Evolutionary conservation across 2,329 filamentous ascomycete species (phyloP), one percentile per base, ranked within the genome.

Genomic region (Parasarocladium wereldwijsianum): DNA sequence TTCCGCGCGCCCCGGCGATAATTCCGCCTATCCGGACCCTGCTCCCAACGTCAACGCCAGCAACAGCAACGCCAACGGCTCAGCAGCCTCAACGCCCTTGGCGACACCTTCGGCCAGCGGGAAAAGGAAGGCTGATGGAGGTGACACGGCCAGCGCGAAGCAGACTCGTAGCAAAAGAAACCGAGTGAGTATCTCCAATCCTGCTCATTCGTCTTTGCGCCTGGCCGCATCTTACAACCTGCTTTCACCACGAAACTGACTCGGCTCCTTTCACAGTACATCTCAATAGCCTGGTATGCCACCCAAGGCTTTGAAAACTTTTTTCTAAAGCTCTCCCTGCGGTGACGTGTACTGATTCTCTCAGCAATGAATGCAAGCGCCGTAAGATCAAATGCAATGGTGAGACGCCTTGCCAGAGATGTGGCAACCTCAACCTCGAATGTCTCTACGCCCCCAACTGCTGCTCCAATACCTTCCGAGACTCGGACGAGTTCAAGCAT

Each of bases 401-500:
- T 36, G 70, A 78, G 41, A 68, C 64, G 1, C 69, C 73, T 2
- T 82, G 76, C 39, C 65, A 72, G 35, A 62, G 76, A 33, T 82
- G 76, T 42, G 69, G 73, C 41, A 75, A 76, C 40, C 70, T 80
- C 49, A 73, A 70, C 40, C 59, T 78, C 12, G 52, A 65, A 37
- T 80, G 75, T 43, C 56, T 76, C 25, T 80, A 79, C 52, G 63
- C 73, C 5, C 66, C 71, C 10, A 76, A 76, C 43, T 76, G 73
- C 49, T 76, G 70, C 47, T 57, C 70, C 37, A 86, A 72, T 58
- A 84, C 71, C 51, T 85, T 93, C 64, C 90, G 87, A 52, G 86
- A 94, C 44, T 85, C 84, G 26, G 82, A 92, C 8, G 86, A 94
- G 50, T 94, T 85, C 61, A 81, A 75, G 45, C 68, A 75, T 21